A percentile compares a stretch with the other conserved stretches of the same genome.
phyloP scores from a whole-genome alignment of 78 protist genomes.

The Dictyostelium intermedium region DNA sequence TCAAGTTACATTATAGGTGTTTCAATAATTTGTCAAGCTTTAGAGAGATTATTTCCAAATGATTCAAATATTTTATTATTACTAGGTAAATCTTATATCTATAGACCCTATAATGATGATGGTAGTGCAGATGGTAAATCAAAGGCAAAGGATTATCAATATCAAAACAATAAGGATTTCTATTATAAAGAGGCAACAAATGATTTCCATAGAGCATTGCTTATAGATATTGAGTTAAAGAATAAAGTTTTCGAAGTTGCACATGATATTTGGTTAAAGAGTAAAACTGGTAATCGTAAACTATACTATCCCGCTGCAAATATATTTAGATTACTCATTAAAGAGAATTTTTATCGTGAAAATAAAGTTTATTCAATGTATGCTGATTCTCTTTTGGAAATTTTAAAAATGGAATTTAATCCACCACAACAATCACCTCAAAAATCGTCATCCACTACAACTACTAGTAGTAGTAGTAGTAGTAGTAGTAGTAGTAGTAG shows the following conservation, averaged over 20 bases:
- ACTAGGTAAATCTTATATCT: conserved; percentile 32
- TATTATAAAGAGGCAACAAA: conserved; percentile 29
- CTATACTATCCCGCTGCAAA: conserved; percentile 35
- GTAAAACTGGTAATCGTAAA: conserved; percentile 50
- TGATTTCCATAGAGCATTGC: conserved; percentile 31
- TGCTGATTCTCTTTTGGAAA: conserved; percentile 46
- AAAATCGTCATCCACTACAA: not conserved
- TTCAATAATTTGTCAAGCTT: conserved; percentile 7
- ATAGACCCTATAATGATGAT: conserved; percentile 50
- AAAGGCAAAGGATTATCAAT: not conserved
- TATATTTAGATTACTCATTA: conserved; percentile 21
- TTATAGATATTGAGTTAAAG: not conserved
- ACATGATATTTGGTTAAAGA: conserved; percentile 46
- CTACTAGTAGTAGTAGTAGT: no score
- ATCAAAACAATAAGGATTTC: not conserved
- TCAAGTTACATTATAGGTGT: conserved; percentile 39
- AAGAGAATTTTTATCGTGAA: not conserved
- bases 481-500: no score
- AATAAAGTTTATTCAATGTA: conserved; percentile 61
- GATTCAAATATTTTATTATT: conserved; percentile 5
- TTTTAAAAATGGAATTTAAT: conserved; percentile 7
- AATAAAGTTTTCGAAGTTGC: conserved; percentile 28
- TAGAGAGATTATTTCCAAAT: not conserved
- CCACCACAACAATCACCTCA: not conserved
- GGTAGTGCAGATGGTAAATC: not conserved